These are phyloP conservation scores for Leccinum pachyderme DNA, from an alignment of 1,284 basidiomycete species.

Conservation along the genomic window DNA sequence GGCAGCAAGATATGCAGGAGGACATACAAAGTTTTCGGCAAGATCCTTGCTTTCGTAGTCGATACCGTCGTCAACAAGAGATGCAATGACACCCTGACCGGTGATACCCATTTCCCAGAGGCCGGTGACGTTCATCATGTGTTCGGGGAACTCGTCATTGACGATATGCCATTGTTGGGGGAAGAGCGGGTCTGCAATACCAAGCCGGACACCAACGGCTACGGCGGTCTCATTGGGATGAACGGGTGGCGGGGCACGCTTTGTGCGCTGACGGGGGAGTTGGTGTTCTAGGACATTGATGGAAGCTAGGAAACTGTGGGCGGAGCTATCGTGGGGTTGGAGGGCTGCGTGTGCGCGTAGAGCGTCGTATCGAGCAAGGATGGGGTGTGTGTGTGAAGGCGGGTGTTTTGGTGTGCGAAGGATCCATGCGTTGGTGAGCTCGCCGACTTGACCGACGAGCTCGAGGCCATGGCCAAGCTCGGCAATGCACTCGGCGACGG, in stretches of 20 bases:
- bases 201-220: slow-evolving; percentile 60
- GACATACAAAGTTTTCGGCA: slow-evolving; percentile 85
- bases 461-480: slow-evolving; percentile 79
- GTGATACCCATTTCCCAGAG: slow-evolving; percentile 87
- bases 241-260: slow-evolving; percentile 66
- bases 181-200: slow-evolving; percentile 87
- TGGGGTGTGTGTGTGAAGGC: slow-evolving; percentile 37
- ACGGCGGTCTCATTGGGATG: slow-evolving; percentile 37
- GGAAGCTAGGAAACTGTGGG: slow-evolving; percentile 48
- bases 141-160: slow-evolving; percentile 70
- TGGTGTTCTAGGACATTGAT: slow-evolving; percentile 60
- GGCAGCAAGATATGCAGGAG: neutral
- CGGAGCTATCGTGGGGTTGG: slow-evolving; percentile 27
- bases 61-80: slow-evolving; percentile 94
- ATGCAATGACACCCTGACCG: slow-evolving; percentile 84
- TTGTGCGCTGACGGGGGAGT: slow-evolving; percentile 59
- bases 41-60: slow-evolving; percentile 90
- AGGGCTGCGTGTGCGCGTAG: slow-evolving; percentile 41
- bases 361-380: slow-evolving; percentile 46
- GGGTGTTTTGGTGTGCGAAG: slow-evolving; percentile 56
- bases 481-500: slow-evolving; percentile 57
- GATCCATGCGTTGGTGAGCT: slow-evolving; percentile 83
- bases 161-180: slow-evolving; percentile 90
- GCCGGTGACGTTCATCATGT: slow-evolving; percentile 84
- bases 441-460: slow-evolving; percentile 85